Percentiles rank a stretch among this genome's conserved stretches.
Evolutionary conservation across 441 rosid species (phyloP).

Genomic region (Metrosideros polymorpha): DNA sequence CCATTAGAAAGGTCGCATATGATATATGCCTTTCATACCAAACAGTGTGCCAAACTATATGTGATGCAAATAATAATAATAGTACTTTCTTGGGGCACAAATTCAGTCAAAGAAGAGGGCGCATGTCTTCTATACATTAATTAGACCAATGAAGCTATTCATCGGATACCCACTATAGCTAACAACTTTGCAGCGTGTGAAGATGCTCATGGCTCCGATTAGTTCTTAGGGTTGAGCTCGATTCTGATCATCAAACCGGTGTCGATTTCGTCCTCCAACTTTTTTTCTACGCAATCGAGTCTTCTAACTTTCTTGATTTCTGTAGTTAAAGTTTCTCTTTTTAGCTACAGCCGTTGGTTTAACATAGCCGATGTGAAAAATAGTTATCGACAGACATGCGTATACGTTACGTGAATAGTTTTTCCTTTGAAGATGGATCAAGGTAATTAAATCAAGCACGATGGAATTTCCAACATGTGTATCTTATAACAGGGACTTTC

Average conservation of each 20-base stretch:
- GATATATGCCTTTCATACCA: not conserved
- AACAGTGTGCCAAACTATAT: not conserved
- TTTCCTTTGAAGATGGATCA: not conserved
- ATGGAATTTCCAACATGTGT: not conserved
- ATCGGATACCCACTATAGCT: not conserved
- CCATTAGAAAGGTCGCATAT: not conserved
- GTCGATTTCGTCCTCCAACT: not conserved
- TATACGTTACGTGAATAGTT: not conserved
- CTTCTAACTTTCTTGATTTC: not conserved
- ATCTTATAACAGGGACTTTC: not conserved
- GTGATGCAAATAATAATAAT: not conserved
- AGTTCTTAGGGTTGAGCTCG: not conserved
- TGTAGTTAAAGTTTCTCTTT: not conserved
- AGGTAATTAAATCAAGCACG: not conserved
- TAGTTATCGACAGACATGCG: not conserved
- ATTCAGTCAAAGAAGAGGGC: not conserved
- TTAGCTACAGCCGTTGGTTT: not conserved
- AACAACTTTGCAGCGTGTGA: not conserved
- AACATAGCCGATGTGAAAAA: not conserved
- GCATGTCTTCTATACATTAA: not conserved
- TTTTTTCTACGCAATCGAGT: not conserved
- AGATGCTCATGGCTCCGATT: not conserved
- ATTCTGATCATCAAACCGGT: not conserved
- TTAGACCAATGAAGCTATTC: not conserved
- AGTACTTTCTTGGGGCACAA: not conserved